phyloP scores from a whole-genome alignment of 805 yeast genomes.

The Phaffomyces opuntiae region DNA sequence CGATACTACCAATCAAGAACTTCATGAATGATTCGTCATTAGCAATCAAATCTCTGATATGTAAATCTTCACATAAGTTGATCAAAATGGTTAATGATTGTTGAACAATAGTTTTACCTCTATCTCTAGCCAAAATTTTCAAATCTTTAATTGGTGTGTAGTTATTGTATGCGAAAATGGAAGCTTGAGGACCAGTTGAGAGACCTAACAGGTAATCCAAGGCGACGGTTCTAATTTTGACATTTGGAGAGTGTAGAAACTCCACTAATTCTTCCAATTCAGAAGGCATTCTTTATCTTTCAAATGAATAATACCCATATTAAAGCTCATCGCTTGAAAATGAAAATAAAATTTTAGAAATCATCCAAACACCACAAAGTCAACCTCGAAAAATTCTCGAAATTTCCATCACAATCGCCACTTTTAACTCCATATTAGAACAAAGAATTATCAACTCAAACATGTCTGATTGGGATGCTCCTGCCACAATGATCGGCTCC shows the following conservation, averaged over 20 bases:
- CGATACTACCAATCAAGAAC: slow-evolving; percentile 41
- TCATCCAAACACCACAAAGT: not conserved
- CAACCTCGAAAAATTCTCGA: not conserved
- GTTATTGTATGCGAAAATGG: slow-evolving; percentile 63
- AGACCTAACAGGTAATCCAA: slow-evolving; percentile 76
- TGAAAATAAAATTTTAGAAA: not conserved
- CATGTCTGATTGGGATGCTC: slow-evolving; percentile 81
- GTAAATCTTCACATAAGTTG: slow-evolving; percentile 68
- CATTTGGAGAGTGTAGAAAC: slow-evolving; percentile 76
- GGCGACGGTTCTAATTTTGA: slow-evolving; percentile 77
- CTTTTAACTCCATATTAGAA: too few relatives aligned
- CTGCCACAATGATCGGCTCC: slow-evolving; percentile 78
- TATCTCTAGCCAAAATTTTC: slow-evolving; percentile 48
- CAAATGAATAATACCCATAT: not conserved
- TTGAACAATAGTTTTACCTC: slow-evolving; percentile 47
- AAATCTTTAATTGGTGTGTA: slow-evolving; percentile 68
- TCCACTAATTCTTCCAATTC: slow-evolving; percentile 61
- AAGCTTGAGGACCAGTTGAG: slow-evolving; percentile 62
- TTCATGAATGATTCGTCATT: slow-evolving; percentile 52
- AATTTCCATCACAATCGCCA: not conserved
- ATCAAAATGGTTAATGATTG: slow-evolving; percentile 75
- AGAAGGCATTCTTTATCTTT: slow-evolving; percentile 33
- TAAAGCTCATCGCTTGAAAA: not conserved
- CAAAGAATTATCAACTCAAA: not conserved
- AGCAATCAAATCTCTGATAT: slow-evolving; percentile 58